These are phyloP conservation scores for Podospora pseudoanserina DNA, from an alignment of 495 filamentous ascomycete species.

Conservation along the genomic window DNA sequence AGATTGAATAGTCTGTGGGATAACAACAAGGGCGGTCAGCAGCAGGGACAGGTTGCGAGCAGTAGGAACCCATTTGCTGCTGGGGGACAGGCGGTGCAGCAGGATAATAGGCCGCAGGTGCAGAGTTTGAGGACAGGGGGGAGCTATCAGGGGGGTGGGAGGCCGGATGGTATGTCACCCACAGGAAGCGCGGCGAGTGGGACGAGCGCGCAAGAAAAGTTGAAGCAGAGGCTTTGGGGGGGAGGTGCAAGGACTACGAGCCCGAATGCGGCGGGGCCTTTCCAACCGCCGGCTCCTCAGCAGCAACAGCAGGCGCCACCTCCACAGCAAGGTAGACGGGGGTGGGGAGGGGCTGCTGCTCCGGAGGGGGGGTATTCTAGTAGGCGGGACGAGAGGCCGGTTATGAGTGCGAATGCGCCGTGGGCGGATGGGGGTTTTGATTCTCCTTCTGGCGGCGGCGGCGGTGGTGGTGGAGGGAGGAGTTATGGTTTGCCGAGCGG, in stretches of 20 bases:
- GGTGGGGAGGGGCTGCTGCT: slow-evolving; percentile 26
- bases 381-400: slow-evolving; percentile 38
- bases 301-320: slow-evolving; percentile 18
- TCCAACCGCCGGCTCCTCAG: slow-evolving; percentile 38
- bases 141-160: slow-evolving; percentile 52
- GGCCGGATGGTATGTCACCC: slow-evolving; percentile 35
- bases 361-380: slow-evolving; percentile 34
- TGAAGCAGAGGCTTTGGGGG: slow-evolving; percentile 50
- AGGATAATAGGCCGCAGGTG: slow-evolving; percentile 43
- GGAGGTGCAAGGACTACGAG: slow-evolving; percentile 44
- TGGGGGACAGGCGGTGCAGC: slow-evolving; percentile 10
- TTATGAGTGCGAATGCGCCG: slow-evolving; percentile 46
- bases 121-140: slow-evolving; percentile 70
- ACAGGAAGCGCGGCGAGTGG: slow-evolving; percentile 29
- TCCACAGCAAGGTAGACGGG: slow-evolving; percentile 21
- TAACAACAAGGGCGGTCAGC: slow-evolving; percentile 53
- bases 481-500: slow-evolving; percentile 50
- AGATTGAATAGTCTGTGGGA: slow-evolving; percentile 83
- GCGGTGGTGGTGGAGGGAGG: slow-evolving; percentile 32
- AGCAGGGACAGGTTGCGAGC: slow-evolving; percentile 37
- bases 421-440: slow-evolving; percentile 44
- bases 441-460: slow-evolving; percentile 36
- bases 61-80: slow-evolving; percentile 22
- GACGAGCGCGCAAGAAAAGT: slow-evolving; percentile 43
- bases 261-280: slow-evolving; percentile 32